Evolutionary conservation across 192 early-diverging fungal species (phyloP).

Genomic region (Obelidium mucronatum): DNA sequence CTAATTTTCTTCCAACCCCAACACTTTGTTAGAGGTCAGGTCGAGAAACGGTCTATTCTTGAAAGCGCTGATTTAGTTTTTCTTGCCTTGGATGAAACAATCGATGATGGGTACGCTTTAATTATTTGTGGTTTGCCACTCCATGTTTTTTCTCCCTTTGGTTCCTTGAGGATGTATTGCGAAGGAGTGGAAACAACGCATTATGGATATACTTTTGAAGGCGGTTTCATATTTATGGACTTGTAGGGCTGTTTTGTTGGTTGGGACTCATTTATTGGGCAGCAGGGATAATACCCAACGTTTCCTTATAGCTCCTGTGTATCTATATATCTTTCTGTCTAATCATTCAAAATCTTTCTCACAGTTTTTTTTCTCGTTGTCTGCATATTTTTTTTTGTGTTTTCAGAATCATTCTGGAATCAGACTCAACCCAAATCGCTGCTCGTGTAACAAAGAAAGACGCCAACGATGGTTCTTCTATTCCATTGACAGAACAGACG

Average conservation of each 20-base stretch:
- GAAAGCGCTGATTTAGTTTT: constrained; percentile 93
- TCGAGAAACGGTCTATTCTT: constrained; percentile 89
- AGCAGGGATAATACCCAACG: no score
- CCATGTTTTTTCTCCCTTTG: no score
- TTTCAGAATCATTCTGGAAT: constrained; percentile 54
- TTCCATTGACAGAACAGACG: constrained; percentile 55
- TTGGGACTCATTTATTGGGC: no score
- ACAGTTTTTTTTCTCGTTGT: neutral
- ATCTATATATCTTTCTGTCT: no score
- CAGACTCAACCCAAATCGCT: constrained; percentile 51
- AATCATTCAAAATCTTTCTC: no score
- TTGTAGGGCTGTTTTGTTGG: no score
- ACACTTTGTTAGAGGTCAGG: constrained; percentile 69
- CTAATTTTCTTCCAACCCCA: no score
- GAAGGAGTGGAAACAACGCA: no score
- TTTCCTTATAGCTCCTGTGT: no score
- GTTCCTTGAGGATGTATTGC: no score
- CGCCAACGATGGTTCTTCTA: constrained; percentile 36
- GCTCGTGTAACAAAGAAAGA: constrained; percentile 56
- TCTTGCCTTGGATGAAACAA: constrained; percentile 90
- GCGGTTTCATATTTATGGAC: no score
- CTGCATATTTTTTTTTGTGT: neutral
- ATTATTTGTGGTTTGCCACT: constrained; percentile 28
- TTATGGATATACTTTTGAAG: no score
- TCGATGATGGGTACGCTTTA: constrained; percentile 85